Evolutionary conservation across 2,329 filamentous ascomycete species (phyloP).

Genomic region (Phoma sp.): DNA sequence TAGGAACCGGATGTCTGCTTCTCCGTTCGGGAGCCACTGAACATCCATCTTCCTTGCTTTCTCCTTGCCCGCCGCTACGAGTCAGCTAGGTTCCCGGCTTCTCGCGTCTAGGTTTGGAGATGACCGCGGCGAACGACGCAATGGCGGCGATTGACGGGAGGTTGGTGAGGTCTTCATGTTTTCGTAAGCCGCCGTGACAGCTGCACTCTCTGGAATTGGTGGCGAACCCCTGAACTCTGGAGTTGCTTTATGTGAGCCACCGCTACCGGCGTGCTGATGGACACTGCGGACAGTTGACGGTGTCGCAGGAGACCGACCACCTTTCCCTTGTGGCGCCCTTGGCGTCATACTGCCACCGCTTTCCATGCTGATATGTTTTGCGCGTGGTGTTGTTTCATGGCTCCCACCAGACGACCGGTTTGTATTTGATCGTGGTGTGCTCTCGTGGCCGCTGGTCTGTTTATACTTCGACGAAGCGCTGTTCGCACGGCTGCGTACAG

Average conservation of each 20-base stretch:
- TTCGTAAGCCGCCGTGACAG: constrained; percentile 36
- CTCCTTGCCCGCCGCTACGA: constrained; percentile 41
- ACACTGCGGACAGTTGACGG: constrained; percentile 43
- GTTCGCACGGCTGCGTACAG: constrained; percentile 38
- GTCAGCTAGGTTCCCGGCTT: constrained; percentile 41
- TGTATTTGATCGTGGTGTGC: constrained; percentile 34
- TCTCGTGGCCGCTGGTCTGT: constrained; percentile 33
- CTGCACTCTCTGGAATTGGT: constrained; percentile 40
- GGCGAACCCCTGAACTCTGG: constrained; percentile 33
- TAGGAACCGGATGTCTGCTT: constrained; percentile 44
- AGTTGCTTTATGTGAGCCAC: constrained; percentile 38
- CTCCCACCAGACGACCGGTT: constrained; percentile 35
- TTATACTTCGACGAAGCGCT: constrained; percentile 35
- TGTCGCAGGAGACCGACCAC: constrained; percentile 42
- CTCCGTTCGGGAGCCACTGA: constrained; percentile 44
- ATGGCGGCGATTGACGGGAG: constrained; percentile 41
- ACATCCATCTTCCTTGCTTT: constrained; percentile 46
- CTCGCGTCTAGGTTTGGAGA: constrained; percentile 23
- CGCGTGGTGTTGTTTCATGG: constrained; percentile 44
- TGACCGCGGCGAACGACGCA: constrained; percentile 34
- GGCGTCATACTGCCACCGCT: constrained; percentile 45
- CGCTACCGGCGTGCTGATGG: constrained; percentile 36
- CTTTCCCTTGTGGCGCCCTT: constrained; percentile 37
- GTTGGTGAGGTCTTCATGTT: constrained; percentile 38
- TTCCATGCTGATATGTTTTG: constrained; percentile 38